Conservation (phyloP, 1,139 yeast species). For the Candida dubliniensis region DNA sequence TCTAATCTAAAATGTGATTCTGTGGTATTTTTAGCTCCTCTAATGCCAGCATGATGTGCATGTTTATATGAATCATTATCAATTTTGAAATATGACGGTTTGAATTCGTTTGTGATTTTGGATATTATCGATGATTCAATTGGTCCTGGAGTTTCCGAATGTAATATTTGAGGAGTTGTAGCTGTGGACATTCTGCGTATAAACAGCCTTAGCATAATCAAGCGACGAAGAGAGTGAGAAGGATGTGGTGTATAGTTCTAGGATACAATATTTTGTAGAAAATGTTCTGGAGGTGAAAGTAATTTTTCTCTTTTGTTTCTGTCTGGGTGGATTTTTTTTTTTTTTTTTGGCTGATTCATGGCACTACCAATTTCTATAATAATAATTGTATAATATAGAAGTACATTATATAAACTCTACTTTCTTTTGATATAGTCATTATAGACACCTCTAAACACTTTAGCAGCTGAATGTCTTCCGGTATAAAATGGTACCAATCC, state of each 20-base stretch:
- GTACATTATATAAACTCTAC: background rate
- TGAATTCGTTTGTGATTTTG: constrained; percentile 47
- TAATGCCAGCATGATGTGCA: constrained; percentile 83
- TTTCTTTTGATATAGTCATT: constrained; percentile 16
- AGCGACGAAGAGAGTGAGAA: no score
- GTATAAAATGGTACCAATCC: constrained; percentile 40
- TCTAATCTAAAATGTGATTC: constrained; percentile 84
- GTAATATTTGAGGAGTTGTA: constrained; percentile 5
- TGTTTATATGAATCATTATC: constrained; percentile 87
- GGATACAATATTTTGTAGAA: no score
- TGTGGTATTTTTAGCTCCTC: constrained; percentile 66
- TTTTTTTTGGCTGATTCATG: no score
- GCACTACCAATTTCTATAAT: no score
- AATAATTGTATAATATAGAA: no score
- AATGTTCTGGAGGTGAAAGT: no score
- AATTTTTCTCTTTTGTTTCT: no score
- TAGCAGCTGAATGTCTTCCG: constrained; percentile 30
- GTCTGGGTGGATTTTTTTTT: no score
- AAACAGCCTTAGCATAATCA: background rate
- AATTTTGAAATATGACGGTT: constrained; percentile 55
- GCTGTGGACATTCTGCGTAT: constrained; percentile 13
- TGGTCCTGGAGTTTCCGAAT: constrained; percentile 17
- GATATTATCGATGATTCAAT: constrained; percentile 18
- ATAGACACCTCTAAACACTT: constrained; percentile 24
- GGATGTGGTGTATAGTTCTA: no score